Base-by-base conservation (phyloP, 169 alveolate genomes). In the Plasmodium gaboni region DNA sequence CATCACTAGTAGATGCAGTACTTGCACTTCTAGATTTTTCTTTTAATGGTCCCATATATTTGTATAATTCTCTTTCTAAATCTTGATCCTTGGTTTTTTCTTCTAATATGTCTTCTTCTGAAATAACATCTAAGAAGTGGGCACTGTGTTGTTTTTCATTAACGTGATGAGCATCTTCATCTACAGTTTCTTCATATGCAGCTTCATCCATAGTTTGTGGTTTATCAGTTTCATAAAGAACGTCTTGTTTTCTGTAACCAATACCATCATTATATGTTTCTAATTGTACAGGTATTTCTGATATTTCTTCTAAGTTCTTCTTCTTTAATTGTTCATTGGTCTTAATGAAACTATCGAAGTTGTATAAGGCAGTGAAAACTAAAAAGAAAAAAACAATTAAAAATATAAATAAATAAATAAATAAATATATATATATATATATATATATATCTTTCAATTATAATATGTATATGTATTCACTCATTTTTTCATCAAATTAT, bases 231-330 rank as follows among this genome's bases (percentile, higher is more conserved):
- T 74, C 88, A 46, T 32, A 74, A 60, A 74, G 19, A 19, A 60
- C n/a, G 63, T 74, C 88, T 38, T 57, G 73, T 32, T 59, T 59
- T 74, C 88, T 74, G 22, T 59, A 60, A 4, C 88, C 88, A 74
- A 74, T 74, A 38, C 88, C 88, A 74, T 74, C 88, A 60, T 44
- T 74, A 4, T 65, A n/a, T 38, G 67, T 74, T 12, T 74, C 88
- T 44, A 74, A 60, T 42, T 57, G 70, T 8, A 74, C 13, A 24
- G 70, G 17, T 4, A 50, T 61, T 19, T 74, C 88, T 59, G 88
- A 60, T 10, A 74, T 60, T 0, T 74, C 70, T 50, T 74, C 59
- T 24, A 74, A 17, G 42, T 59, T 74, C 17, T 44, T 61, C 42
- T 44, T 44, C 38, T 74, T 28, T 44, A 59, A 32, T 15, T 60